These are phyloP conservation scores for Suillus ampliporus DNA, from an alignment of 768 basidiomycete species.

Conservation along the genomic window DNA sequence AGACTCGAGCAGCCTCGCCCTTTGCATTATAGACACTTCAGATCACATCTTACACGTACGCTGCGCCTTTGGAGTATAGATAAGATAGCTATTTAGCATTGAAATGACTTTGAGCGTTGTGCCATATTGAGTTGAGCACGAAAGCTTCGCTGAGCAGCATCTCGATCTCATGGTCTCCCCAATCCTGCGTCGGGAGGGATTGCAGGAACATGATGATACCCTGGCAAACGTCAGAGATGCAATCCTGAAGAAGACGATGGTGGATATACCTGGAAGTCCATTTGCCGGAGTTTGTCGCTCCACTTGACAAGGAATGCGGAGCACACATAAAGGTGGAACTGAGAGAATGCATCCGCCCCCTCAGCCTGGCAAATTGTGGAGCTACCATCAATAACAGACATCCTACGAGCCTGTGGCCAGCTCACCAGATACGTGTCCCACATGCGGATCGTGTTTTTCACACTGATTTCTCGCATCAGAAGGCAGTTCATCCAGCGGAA, in stretches of 20 bases:
- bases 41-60: slow-evolving; percentile 5
- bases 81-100: slow-evolving; percentile 49
- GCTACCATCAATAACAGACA: slow-evolving; percentile 10
- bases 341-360: slow-evolving; percentile 96
- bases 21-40: not conserved
- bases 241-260: not conserved
- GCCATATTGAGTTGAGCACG: slow-evolving; percentile 91
- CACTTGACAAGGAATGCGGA: slow-evolving; percentile 96
- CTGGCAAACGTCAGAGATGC: slow-evolving; percentile 45
- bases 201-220: slow-evolving; percentile 99
- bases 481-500: slow-evolving; percentile 99
- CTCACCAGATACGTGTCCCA: slow-evolving; percentile 99
- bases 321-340: slow-evolving; percentile 98
- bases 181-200: slow-evolving; percentile 88
- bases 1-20: not conserved
- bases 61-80: not conserved
- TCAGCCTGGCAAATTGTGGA: slow-evolving; percentile 72
- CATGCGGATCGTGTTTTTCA: slow-evolving; percentile 97
- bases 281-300: slow-evolving; percentile 90
- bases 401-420: slow-evolving; percentile 9
- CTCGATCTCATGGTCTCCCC: slow-evolving; percentile 96
- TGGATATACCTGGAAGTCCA: slow-evolving; percentile 93
- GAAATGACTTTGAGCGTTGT: slow-evolving; percentile 91
- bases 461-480: slow-evolving; percentile 97
- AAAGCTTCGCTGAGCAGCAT: slow-evolving; percentile 96